phyloP scores from a whole-genome alignment of 345 rosid species.

The Eutrema heterophyllum region DNA sequence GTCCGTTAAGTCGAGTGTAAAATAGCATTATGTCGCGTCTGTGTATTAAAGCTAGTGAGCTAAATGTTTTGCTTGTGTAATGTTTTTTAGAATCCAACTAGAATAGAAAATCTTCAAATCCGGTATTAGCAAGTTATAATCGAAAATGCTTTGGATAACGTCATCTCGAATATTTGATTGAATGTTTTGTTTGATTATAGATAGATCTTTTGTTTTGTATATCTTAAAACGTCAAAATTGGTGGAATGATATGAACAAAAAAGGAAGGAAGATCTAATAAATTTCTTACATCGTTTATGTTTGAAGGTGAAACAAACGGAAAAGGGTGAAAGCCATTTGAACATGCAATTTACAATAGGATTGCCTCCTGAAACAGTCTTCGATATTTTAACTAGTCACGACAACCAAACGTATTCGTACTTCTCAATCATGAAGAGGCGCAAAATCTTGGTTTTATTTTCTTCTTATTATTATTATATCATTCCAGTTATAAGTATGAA shows the following conservation, averaged over 20 bases:
- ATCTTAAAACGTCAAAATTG: not conserved
- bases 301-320: slow-evolving; percentile 4
- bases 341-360: not conserved
- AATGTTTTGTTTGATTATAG: no score
- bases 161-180: no score
- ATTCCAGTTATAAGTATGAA: not conserved
- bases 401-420: not conserved
- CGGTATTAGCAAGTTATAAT: no score
- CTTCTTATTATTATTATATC: not conserved
- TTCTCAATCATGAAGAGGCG: not conserved
- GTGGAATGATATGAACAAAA: not conserved
- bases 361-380: slow-evolving; percentile 1
- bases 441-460: not conserved
- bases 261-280: not conserved
- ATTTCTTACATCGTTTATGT: not conserved
- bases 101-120: no score
- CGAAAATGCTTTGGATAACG: no score
- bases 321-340: not conserved
- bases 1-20: not conserved
- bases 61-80: no score
- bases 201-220: no score
- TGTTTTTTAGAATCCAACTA: no score
- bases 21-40: not conserved
- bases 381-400: slow-evolving; percentile 6
- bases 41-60: no score